Base-by-base conservation (phyloP, 208 protist genomes). In the Leishmania martiniquensis region DNA sequence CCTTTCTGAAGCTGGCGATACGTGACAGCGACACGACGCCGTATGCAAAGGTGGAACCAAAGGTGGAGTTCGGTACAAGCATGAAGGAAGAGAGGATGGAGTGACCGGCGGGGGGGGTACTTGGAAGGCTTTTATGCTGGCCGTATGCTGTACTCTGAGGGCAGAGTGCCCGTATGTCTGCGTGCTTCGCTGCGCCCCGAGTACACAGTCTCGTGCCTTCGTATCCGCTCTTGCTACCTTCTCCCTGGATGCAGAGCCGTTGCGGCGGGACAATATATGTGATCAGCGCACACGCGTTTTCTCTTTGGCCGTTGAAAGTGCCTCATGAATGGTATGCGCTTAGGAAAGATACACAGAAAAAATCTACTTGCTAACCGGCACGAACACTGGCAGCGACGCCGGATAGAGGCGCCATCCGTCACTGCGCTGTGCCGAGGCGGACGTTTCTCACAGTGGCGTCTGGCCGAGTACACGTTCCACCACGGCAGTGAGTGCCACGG, bases 1-100 rank as follows among this genome's bases (percentile, higher is more conserved):
- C 85, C 17, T 87, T 93, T 54, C 47, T 97, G 42, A 60, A 52
- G 0, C 37, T 68, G 20, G 75, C 80, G 20, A 84, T 79, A 69
- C 55, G 52, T 32, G 74, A 72, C 34, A 34, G 15, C 22, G 70
- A 60, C 22, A 29, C 52, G 7, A 47, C 70, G 42, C 65, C 10
- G 65, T 69, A 34, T 47, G 45, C 57, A 22, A 76, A 78, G 68
- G n/a, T 22, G 6, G 80, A 79, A 69, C 42, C 37, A 10, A 47
- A 47, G 1, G 42, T n/a, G 25, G 65, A 17, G 22, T n/a, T 5
- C 54, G 42, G 9, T 15, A 39, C 47, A n/a, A 12, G 29, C 42
- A 29, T 59, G 29, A 72, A 72, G 68, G n/a, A 57, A 22, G 47
- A 72, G 47, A 57, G 10, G 68, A 42, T n/a, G 39, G 68, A 72